Base-by-base conservation (phyloP, 495 filamentous ascomycete species). In the Lindgomyces ingoldianus region DNA sequence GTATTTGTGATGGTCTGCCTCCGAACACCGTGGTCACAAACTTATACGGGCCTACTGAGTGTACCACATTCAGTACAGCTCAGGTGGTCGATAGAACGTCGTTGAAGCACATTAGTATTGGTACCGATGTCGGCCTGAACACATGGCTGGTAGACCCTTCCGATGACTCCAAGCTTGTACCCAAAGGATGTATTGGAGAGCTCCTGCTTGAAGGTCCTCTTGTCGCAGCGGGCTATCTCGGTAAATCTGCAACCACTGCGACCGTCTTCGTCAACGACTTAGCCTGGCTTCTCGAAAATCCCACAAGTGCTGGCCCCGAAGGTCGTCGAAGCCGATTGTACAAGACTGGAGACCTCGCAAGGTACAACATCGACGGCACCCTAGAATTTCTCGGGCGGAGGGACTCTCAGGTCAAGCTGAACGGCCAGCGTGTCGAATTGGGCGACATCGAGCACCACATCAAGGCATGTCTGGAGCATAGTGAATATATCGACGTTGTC, bases 41-140 rank as follows among this genome's bases (percentile, higher is more conserved):
- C 26, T 77, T 74, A 0, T 83, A 83, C 58, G 81, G 82, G 3
- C 82, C 79, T 10, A 77, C 76, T 22, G 80, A 81, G 68, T 33
- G 25, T 19, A 39, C 3, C 30, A 19, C 8, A 2, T 6, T 3
- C 0, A 16, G 14, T 22, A 27, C 4, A 10, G 39, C 49, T 19
- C 26, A 11, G 21, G 27, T 25, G 10, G 30, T 27, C 2, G 11
- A 39, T 10, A 45, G 18, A 1, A n/a, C n/a, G n/a, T n/a, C n/a
- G n/a, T n/a, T n/a, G n/a, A n/a, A n/a, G n/a, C n/a, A n/a, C n/a
- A n/a, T n/a, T 53, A 22, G 6, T 2, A 55, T 55, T 19, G 51
- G 51, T 6, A 6, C n/a, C 14, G 78, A 76, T 14, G 64, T 60
- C 16, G 54, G 57, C n/a, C 21, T 67, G 73, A 33, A 48, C 60